Evolutionary conservation across 2,329 filamentous ascomycete genomes (phyloP).

Genomic region (Myriosclerotinia scirpicola): DNA sequence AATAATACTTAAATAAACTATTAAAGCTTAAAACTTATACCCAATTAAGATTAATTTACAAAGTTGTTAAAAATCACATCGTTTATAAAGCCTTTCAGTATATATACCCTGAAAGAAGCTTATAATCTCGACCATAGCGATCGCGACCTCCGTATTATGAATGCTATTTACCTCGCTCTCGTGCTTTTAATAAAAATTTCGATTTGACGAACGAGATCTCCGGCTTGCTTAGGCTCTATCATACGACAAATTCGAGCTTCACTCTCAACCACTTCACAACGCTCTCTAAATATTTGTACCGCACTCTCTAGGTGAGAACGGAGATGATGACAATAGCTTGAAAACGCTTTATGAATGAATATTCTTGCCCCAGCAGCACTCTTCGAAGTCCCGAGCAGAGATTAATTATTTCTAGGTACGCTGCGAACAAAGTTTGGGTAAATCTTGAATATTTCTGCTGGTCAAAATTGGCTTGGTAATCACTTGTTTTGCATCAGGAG

Average conservation of each 20-base stretch:
- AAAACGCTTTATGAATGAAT: background rate
- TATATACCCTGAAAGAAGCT: no score
- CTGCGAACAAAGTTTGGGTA: background rate
- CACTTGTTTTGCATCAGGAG: background rate
- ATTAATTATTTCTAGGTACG: background rate
- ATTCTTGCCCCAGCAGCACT: background rate
- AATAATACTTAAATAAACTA: no score
- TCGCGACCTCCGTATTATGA: no score
- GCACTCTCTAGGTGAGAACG: background rate
- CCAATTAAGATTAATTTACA: no score
- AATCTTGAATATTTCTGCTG: background rate
- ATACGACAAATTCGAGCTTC: background rate
- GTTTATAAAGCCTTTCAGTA: no score
- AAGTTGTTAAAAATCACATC: no score
- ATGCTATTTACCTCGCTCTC: background rate
- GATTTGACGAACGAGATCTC: background rate
- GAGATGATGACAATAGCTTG: background rate
- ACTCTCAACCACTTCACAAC: background rate
- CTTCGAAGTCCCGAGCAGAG: background rate
- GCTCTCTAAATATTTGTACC: background rate
- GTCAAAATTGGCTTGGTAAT: conserved; percentile 2
- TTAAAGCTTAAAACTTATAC: no score
- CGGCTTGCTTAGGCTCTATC: background rate
- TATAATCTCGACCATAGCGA: no score
- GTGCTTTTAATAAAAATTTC: background rate